Percentiles rank a stretch among this genome's conserved stretches.
These are phyloP conservation scores for Centaurea solstitialis DNA, from an alignment of 129 eudicot species.

Conservation along the genomic window DNA sequence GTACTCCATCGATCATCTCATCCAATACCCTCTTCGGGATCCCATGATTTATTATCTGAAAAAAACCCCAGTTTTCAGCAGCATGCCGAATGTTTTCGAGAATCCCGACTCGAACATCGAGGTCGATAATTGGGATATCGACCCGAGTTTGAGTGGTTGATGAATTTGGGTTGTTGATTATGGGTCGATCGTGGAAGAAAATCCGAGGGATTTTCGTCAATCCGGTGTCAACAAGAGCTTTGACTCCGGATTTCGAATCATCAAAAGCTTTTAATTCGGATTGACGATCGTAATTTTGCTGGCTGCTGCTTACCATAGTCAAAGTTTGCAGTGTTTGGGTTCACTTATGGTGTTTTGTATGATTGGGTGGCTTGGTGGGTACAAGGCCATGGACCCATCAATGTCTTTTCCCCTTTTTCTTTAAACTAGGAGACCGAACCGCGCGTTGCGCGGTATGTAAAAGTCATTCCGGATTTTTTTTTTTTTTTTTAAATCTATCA, in stretches of 20 bases:
- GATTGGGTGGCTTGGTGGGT: too few species aligned
- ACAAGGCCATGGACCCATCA: too few species aligned
- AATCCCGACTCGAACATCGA: conserved; percentile 5
- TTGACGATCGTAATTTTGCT: conserved; percentile 5
- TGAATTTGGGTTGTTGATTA: conserved; percentile 3
- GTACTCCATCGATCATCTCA: conserved; percentile 23
- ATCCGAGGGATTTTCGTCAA: conserved; percentile 24
- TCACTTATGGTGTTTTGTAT: too few species aligned
- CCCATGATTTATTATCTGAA: conserved; percentile 3
- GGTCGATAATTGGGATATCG: conserved; percentile 34
- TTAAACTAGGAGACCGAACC: too few species aligned
- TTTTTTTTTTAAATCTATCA: too few species aligned
- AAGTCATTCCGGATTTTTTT: too few species aligned
- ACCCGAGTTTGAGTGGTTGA: neutral
- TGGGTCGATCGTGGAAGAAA: conserved; percentile 17
- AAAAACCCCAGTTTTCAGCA: conserved; percentile 44
- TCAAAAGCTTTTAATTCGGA: conserved; percentile 6
- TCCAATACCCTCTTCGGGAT: conserved; percentile 32
- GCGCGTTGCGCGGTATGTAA: too few species aligned
- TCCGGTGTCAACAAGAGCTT: conserved; percentile 23
- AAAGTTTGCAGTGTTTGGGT: too few species aligned
- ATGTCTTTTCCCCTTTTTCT: too few species aligned
- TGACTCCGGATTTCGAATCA: too few species aligned
- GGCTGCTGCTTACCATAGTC: too few species aligned
- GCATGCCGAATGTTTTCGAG: conserved; percentile 26